These are phyloP conservation scores for Brassica rapa DNA, from an alignment of 345 rosid genomes.

Conservation along the genomic window DNA sequence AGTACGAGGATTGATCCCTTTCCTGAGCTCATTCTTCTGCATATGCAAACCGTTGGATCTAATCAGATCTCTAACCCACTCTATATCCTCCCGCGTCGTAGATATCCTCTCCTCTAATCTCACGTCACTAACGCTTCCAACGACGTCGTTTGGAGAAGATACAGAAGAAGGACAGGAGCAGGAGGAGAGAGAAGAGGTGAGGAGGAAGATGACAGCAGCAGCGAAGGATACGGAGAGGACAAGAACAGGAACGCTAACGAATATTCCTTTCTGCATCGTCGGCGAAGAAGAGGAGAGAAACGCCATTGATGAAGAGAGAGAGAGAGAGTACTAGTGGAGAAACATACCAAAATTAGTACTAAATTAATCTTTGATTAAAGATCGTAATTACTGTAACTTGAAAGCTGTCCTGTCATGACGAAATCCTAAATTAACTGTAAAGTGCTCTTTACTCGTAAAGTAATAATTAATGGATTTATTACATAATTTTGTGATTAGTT, in stretches of 20 bases:
- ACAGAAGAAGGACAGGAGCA: constrained; percentile 58
- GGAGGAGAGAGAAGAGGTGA: constrained; percentile 70
- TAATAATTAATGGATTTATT: neutral
- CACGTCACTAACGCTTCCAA: constrained; percentile 14
- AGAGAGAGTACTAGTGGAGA: too few species aligned
- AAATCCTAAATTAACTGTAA: neutral
- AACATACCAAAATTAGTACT: too few species aligned
- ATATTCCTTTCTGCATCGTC: constrained; percentile 60
- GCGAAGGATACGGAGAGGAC: constrained; percentile 64
- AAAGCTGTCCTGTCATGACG: neutral
- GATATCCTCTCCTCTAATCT: constrained; percentile 46
- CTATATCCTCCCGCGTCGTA: constrained; percentile 59
- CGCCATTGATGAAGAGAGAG: too few species aligned
- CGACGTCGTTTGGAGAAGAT: neutral
- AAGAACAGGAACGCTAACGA: constrained; percentile 65
- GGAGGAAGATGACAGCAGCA: constrained; percentile 67
- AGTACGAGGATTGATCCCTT: constrained; percentile 96
- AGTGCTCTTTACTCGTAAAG: neutral
- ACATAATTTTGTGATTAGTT: neutral
- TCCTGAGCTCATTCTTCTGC: constrained; percentile 88
- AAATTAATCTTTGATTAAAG: neutral
- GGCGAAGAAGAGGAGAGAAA: constrained; percentile 9
- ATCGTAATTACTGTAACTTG: neutral
- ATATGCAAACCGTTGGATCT: constrained; percentile 80
- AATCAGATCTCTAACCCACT: constrained; percentile 92